phyloP scores from a whole-genome alignment of 768 basidiomycete genomes.

The Lentinus brumalis region DNA sequence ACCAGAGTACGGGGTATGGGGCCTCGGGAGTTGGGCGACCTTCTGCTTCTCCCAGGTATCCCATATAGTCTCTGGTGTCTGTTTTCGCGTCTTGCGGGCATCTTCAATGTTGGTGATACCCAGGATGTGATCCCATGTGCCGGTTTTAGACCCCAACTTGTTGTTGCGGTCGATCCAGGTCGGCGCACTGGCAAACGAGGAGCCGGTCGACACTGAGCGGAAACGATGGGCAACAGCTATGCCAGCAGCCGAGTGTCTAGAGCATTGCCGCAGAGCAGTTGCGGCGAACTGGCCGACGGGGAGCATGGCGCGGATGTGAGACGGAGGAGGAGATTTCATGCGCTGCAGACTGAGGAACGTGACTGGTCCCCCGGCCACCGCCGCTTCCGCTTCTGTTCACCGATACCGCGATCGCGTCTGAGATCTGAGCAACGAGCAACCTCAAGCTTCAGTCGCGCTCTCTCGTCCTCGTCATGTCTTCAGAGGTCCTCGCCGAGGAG shows the following conservation, averaged over 20 bases:
- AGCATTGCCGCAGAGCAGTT: neutral
- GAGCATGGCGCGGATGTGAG: neutral
- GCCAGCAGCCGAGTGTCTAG: neutral
- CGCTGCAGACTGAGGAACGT: neutral
- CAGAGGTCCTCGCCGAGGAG: constrained; percentile 79
- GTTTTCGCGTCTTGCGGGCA: neutral
- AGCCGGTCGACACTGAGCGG: neutral
- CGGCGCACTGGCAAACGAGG: neutral
- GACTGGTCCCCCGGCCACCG: constrained; percentile 20
- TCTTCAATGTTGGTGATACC: neutral
- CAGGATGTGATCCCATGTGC: too few species aligned
- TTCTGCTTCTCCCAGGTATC: constrained; percentile 26
- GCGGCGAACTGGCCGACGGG: neutral
- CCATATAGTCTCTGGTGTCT: constrained; percentile 45
- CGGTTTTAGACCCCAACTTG: neutral
- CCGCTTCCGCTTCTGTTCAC: neutral
- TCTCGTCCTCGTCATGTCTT: constrained; percentile 49
- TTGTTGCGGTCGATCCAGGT: neutral
- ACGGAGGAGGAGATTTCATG: neutral
- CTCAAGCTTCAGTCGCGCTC: neutral
- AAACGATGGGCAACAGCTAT: neutral
- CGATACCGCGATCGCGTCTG: neutral
- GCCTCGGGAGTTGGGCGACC: constrained; percentile 32
- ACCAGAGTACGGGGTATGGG: constrained; percentile 62
- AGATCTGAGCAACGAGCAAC: neutral